Evolutionary conservation across 805 yeast species (phyloP).

Genomic region (Yarrowia divulgata): DNA sequence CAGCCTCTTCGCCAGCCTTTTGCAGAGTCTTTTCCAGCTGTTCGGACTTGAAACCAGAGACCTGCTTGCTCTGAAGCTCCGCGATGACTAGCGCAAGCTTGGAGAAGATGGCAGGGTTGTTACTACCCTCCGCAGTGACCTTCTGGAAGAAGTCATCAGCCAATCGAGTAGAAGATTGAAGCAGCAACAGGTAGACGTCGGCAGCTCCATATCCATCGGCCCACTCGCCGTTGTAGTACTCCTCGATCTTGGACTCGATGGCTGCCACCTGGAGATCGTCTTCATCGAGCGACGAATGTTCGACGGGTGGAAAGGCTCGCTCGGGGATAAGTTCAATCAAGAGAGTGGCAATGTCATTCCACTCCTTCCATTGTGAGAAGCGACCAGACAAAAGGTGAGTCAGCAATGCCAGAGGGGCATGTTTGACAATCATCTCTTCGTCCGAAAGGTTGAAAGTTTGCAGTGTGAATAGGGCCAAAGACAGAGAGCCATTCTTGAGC

Average conservation of each 20-base stretch:
- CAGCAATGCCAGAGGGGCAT: constrained; percentile 74
- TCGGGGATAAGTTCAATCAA: constrained; percentile 67
- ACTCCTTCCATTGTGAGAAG: constrained; percentile 6
- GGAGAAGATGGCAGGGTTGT: constrained; percentile 36
- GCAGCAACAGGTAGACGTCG: constrained; percentile 16
- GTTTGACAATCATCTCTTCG: constrained; percentile 81
- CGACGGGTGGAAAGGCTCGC: constrained; percentile 65
- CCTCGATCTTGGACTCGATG: constrained; percentile 39
- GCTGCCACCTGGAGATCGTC: constrained; percentile 44
- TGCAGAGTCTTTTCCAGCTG: constrained; percentile 4
- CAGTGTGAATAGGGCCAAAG: constrained; percentile 65
- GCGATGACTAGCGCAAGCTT: constrained; percentile 21
- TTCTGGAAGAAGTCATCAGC: constrained; percentile 24
- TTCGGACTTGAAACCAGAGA: constrained; percentile 24
- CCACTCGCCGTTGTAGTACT: constrained; percentile 24
- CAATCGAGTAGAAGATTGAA: constrained; percentile 1
- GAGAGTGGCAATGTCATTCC: constrained; percentile 50
- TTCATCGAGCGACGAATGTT: constrained; percentile 51
- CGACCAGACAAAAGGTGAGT: constrained; percentile 18
- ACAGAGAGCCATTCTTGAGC: constrained; percentile 50
- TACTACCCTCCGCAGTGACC: constrained; percentile 11
- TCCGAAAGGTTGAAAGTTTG: constrained; percentile 76
- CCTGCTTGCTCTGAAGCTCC: constrained; percentile 10
- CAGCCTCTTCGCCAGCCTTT: constrained; percentile 18
- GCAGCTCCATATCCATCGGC: constrained; percentile 27